Evolutionary conservation across 768 basidiomycete species (phyloP), one percentile per base, ranked within the genome.

Genomic region (Leccinum boreale): DNA sequence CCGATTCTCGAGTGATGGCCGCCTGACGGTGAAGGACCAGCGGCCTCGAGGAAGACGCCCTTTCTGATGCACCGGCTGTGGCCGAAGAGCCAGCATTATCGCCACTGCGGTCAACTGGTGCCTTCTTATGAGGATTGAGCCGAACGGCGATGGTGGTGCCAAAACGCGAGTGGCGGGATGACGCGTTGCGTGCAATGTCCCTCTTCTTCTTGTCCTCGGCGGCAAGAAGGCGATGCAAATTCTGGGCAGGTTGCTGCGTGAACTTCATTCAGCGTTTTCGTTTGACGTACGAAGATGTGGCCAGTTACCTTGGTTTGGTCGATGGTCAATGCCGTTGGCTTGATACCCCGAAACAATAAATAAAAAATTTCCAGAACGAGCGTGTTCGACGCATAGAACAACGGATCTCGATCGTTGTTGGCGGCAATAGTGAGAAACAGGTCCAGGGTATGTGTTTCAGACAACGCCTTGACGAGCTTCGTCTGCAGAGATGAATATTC

Each of bases 361-460:
- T 96, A 96, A 57, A 98, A 81, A 28, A 95, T 95, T 74, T 99
- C 97, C 39, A 98, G 83, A 6, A 93, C 82, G 42, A 98, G 80
- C 5, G 92, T 91, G 69, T 98, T 98, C 81, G 86, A 95, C 3
- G 80, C 79, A 55, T 87, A 89, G 73, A 92, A 88, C 58, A 94
- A 78, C n/a, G 87, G 79, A 66, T 94, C 91, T 46, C 83, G 79
- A 50, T 78, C 81, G 0, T 85, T 76, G 65, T 93, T 93, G 8
- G 90, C 84, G 17, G 94, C 89, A 57, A 98, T 84, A 12, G 94
- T 94, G 48, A 95, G 77, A 10, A 99, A 73, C 1, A 98, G 79
- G 53, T 92, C 83, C 23, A 94, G 76, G 53, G 85, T 85, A 65
- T 87, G 83, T 1, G 90, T 84, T 55, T 88, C 84, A 28, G 85